Percentiles rank a stretch among this genome's conserved stretches.
Conservation (phyloP, 352 stramenopile genomes). For the Globisporangium parvum region DNA sequence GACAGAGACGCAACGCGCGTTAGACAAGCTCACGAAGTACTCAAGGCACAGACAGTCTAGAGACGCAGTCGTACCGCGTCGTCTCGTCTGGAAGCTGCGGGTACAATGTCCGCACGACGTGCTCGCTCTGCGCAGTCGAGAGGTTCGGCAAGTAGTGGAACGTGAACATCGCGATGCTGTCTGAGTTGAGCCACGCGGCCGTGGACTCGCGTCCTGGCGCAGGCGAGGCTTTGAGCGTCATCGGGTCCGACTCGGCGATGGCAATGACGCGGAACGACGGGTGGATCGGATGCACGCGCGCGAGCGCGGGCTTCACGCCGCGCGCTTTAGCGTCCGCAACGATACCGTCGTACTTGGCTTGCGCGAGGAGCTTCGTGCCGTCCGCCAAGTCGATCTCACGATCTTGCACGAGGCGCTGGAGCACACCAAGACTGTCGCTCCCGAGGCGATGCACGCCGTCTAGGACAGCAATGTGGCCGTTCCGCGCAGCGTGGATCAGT, state of each 20-base stretch:
- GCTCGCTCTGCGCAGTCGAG: slow-evolving; percentile 28
- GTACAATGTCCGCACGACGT: slow-evolving; percentile 48
- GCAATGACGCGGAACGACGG: slow-evolving; percentile 87
- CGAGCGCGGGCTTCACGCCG: slow-evolving; percentile 13
- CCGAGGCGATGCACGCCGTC: slow-evolving; percentile 93
- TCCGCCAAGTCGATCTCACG: slow-evolving; percentile 87
- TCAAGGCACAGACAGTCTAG: neutral
- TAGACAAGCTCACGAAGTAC: neutral
- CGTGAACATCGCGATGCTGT: slow-evolving; percentile 75
- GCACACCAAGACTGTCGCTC: slow-evolving; percentile 83
- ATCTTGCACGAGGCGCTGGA: slow-evolving; percentile 86
- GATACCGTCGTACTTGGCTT: slow-evolving; percentile 54
- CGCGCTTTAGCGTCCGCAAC: slow-evolving; percentile 14
- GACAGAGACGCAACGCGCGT: neutral
- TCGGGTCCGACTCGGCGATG: slow-evolving; percentile 60
- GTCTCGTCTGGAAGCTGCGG: slow-evolving; percentile 45
- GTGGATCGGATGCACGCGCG: slow-evolving; percentile 66
- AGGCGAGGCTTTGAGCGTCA: slow-evolving; percentile 21
- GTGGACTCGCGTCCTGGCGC: slow-evolving; percentile 37
- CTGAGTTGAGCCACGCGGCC: slow-evolving; percentile 63
- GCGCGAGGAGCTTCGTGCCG: slow-evolving; percentile 72
- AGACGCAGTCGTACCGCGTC: slow-evolving; percentile 29
- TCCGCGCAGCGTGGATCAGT: slow-evolving; percentile 82
- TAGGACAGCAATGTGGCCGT: slow-evolving; percentile 83
- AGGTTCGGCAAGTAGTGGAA: slow-evolving; percentile 57